Conservation (phyloP, 2,329 filamentous ascomycete genomes). For the Westerdykella ornata region DNA sequence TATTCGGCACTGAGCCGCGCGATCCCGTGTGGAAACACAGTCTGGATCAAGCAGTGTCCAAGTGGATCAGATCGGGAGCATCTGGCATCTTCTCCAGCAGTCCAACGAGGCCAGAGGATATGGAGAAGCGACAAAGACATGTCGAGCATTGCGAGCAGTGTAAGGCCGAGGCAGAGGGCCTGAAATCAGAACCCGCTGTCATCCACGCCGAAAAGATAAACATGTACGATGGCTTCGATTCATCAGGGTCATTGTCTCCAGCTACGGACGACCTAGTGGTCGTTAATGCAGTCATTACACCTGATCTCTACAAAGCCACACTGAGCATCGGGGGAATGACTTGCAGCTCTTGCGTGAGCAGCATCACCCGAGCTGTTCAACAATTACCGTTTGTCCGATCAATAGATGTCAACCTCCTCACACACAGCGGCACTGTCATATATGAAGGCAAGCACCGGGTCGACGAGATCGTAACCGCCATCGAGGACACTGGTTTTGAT, state of each 20-base stretch:
- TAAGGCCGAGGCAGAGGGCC: conserved; percentile 20
- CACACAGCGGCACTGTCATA: conserved; percentile 45
- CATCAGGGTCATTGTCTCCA: conserved; percentile 7
- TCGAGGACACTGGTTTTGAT: conserved; percentile 46
- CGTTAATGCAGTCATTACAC: conserved; percentile 7
- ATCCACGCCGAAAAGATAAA: conserved; percentile 9
- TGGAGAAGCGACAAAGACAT: conserved; percentile 28
- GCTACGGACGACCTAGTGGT: conserved; percentile 15
- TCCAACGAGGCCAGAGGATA: conserved; percentile 13
- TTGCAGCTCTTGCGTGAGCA: conserved; percentile 51
- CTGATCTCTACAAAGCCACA: conserved; percentile 31
- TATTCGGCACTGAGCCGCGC: conserved; percentile 9
- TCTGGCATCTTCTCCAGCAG: conserved; percentile 2
- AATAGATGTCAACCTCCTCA: conserved; percentile 48
- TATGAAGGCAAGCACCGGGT: conserved; percentile 43
- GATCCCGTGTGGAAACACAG: conserved; percentile 27
- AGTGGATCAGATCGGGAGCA: conserved; percentile 19
- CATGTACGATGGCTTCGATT: conserved; percentile 7
- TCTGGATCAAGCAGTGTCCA: conserved; percentile 31
- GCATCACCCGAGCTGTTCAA: conserved; percentile 46
- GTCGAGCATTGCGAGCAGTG: conserved; percentile 33
- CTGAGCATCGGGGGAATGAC: conserved; percentile 55
- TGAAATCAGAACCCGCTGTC: conserved; percentile 9
- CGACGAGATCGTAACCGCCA: conserved; percentile 42
- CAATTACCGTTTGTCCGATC: conserved; percentile 43